Conservation (phyloP, 2,329 filamentous ascomycete genomes). For the Verticillium nubilum region DNA sequence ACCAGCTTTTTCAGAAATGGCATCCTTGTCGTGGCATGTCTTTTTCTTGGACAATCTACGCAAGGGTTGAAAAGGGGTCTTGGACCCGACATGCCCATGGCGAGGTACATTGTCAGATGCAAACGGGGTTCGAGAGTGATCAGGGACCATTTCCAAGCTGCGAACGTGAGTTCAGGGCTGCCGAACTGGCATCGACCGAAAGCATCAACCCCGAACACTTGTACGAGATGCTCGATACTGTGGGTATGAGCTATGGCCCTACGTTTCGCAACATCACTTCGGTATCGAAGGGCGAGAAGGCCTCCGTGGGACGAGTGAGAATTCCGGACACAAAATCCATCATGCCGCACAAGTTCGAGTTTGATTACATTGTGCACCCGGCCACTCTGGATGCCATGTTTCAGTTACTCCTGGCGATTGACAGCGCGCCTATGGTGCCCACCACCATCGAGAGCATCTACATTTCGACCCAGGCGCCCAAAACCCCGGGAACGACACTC, state of each 20-base stretch:
- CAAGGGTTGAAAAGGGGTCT: constrained; percentile 31
- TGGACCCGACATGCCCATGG: constrained; percentile 10
- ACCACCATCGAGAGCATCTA: constrained; percentile 39
- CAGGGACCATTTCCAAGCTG: too few relatives aligned
- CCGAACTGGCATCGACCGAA: not conserved
- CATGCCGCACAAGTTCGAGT: constrained; percentile 51
- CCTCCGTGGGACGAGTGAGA: constrained; percentile 30
- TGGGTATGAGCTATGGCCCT: constrained; percentile 47
- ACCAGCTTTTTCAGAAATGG: constrained; percentile 12
- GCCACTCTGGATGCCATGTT: constrained; percentile 52
- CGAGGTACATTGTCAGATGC: not conserved
- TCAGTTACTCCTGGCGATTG: constrained; percentile 43
- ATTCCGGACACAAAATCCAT: constrained; percentile 43
- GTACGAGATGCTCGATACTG: constrained; percentile 43
- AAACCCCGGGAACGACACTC: constrained; percentile 27
- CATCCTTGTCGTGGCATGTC: constrained; percentile 4
- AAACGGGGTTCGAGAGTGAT: not conserved
- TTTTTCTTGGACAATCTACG: constrained; percentile 38
- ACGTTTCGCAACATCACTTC: constrained; percentile 42
- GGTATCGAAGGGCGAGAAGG: constrained; percentile 23
- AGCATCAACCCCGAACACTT: constrained; percentile 24
- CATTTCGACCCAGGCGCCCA: constrained; percentile 33
- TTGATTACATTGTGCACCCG: constrained; percentile 50
- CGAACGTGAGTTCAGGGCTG: not conserved
- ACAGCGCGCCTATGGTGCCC: constrained; percentile 42